Conservation (phyloP, 2,329 filamentous ascomycete species). For the Chrysosporium keratinophilum region DNA sequence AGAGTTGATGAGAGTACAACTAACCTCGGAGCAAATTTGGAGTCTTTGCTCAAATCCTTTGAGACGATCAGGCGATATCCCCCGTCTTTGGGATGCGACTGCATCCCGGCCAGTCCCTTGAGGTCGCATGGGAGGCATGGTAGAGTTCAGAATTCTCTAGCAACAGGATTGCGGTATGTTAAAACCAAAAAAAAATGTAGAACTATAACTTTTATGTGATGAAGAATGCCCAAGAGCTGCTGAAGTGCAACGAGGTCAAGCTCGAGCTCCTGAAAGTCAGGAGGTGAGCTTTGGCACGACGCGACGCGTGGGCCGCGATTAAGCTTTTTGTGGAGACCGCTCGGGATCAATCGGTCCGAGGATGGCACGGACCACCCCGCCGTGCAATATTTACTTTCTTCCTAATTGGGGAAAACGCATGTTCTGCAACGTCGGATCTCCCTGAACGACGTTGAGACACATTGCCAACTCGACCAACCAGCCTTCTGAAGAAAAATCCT, state of each 20-base stretch:
- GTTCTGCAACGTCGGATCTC: not conserved
- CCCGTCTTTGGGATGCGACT: constrained; percentile 28
- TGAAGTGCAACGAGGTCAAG: no score
- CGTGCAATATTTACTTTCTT: constrained; percentile 35
- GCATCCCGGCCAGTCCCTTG: not conserved
- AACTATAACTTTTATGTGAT: no score
- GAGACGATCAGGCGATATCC: constrained; percentile 35
- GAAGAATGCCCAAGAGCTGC: no score
- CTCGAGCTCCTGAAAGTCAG: no score
- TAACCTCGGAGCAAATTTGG: constrained; percentile 33
- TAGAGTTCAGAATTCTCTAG: not conserved
- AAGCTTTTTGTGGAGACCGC: not conserved
- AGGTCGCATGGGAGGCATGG: not conserved
- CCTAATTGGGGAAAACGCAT: constrained; percentile 28
- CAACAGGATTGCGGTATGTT: no score
- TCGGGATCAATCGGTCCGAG: constrained; percentile 6
- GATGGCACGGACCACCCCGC: not conserved
- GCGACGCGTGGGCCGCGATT: no score
- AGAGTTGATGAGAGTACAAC: not conserved
- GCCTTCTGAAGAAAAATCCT: not conserved
- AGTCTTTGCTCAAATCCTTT: constrained; percentile 38
- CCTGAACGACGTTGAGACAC: not conserved
- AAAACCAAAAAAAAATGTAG: no score
- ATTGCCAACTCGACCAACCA: not conserved
- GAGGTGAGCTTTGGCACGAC: no score